These are phyloP conservation scores for Trichoderma pleuroti DNA, from an alignment of 2,329 filamentous ascomycete genomes.

Conservation along the genomic window DNA sequence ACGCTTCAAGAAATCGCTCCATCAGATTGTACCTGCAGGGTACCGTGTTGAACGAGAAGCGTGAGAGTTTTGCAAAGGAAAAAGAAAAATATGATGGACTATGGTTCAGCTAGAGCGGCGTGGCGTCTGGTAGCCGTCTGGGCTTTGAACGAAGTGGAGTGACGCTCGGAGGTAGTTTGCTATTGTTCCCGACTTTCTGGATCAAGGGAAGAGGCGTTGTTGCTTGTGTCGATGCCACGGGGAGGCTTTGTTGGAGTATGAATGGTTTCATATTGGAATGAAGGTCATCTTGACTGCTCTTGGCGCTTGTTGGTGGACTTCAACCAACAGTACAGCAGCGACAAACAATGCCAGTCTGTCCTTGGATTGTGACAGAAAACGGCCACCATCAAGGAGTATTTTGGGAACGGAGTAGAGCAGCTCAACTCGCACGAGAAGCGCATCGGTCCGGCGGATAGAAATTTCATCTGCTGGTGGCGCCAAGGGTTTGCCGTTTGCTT, in stretches of 20 bases:
- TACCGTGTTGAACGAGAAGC: neutral
- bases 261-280: neutral
- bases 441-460: slow-evolving; percentile 11
- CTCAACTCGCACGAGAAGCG: slow-evolving; percentile 6
- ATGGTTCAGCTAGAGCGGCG: neutral
- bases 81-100: neutral
- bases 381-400: neutral
- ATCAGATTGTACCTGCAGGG: neutral
- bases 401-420: neutral
- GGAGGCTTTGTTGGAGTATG: neutral
- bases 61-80: neutral
- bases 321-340: neutral
- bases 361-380: neutral
- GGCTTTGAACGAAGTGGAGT: neutral
- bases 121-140: neutral
- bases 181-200: neutral
- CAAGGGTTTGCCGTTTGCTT: neutral
- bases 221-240: neutral
- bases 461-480: slow-evolving; percentile 4
- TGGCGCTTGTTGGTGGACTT: neutral
- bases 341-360: neutral
- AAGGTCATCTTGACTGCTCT: neutral
- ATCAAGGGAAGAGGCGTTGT: neutral
- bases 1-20: neutral
- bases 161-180: neutral